Evolutionary conservation across 371 early-diverging fungal genomes (phyloP).

Genomic region (Rozella allomycis): DNA sequence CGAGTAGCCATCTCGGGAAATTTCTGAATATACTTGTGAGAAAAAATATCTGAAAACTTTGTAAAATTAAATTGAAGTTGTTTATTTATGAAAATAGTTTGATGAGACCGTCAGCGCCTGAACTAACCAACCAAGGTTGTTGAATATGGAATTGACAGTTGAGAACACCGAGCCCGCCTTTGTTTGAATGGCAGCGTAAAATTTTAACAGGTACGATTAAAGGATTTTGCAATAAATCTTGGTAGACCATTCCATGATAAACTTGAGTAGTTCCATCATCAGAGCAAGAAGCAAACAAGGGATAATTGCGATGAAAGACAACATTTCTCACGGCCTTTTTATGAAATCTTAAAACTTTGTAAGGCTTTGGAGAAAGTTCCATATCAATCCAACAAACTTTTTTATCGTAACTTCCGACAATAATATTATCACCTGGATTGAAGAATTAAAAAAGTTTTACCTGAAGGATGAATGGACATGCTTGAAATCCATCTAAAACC

Average conservation of each 20-base stretch:
- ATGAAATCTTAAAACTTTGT: conserved; percentile 75
- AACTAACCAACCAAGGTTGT: conserved; percentile 76
- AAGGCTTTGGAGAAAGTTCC: conserved; percentile 72
- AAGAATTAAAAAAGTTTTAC: conserved; percentile 4
- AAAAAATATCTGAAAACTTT: not conserved
- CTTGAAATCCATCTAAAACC: conserved; percentile 82
- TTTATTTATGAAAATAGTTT: conserved; percentile 14
- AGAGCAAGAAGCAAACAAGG: conserved; percentile 74
- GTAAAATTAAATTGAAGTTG: not conserved
- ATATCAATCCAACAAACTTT: conserved; percentile 87
- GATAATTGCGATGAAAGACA: conserved; percentile 60
- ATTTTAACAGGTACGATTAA: conserved; percentile 93
- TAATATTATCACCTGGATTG: conserved; percentile 59
- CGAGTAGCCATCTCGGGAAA: not conserved
- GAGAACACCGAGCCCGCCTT: conserved; percentile 47
- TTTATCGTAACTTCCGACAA: conserved; percentile 84
- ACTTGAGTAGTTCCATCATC: conserved; percentile 84
- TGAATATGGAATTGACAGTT: conserved; percentile 77
- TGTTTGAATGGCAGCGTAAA: conserved; percentile 49
- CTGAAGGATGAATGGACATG: conserved; percentile 68
- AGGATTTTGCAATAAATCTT: conserved; percentile 78
- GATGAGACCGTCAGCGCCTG: conserved; percentile 16
- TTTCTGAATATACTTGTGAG: too few relatives aligned
- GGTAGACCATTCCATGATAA: conserved; percentile 91
- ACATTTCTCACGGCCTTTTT: conserved; percentile 68